Evolutionary conservation across 352 stramenopile species (phyloP), one percentile per base, ranked within the genome.

Genomic region (Pythium myriotylum): DNA sequence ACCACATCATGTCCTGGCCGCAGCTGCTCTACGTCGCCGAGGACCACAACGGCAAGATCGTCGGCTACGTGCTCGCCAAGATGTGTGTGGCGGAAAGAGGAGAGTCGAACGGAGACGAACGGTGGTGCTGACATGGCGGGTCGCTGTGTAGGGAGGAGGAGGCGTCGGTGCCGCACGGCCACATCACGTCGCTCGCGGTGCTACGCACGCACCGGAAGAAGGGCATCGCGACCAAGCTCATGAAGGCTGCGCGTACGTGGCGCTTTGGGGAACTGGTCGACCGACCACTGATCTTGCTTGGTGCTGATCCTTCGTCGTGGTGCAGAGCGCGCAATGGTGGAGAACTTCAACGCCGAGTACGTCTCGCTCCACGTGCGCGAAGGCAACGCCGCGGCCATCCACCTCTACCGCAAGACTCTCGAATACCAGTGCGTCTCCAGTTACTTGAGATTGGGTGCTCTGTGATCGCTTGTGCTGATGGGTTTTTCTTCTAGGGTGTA

Each of bases 41-140:
- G 74, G 96, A 99, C 67, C 87, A 97, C 70, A 89, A 97, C 63
- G 95, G 96, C 48, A 98, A 98, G 66, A 99, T 99, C 74, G 97
- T 99, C 20, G 98, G 98, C 52, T 99, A 99, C 75, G 97, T 99
- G 17, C 77, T 99, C 35, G 97, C 97, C 32, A 99, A 99, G 74
- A 99, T 99, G 97, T 98, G 90, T 76, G 79, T 74, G 29, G 5
- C 5, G 2, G 39, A 8, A 20, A 12, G 19, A 16, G 26, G n/a
- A 19, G 27, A 26, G 27, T 37, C 26, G n/a, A n/a, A n/a, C n/a
- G n/a, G n/a, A n/a, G n/a, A n/a, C n/a, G n/a, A n/a, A n/a, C n/a
- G n/a, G n/a, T n/a, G n/a, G n/a, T 27, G 19, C 3, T 51, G 20
- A 62, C 54, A 20, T 59, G 42, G 23, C 50, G n/a, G n/a, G 13